Evolutionary conservation across 371 early-diverging fungal species (phyloP).

Genomic region (Mortierella sp.): DNA sequence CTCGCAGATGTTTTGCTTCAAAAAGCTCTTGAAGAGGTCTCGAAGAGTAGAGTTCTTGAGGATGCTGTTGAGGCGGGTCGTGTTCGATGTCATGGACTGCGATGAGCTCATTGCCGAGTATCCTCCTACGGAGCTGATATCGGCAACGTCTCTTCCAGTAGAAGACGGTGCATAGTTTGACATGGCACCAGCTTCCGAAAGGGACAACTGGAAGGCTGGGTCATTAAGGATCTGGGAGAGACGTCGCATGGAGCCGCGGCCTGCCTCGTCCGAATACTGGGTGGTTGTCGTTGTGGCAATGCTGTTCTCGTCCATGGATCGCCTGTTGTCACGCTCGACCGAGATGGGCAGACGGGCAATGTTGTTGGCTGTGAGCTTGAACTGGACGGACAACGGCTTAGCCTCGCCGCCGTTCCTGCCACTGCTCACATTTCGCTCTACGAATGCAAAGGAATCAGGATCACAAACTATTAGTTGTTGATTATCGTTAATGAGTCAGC

Average conservation of each 20-base stretch:
- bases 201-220: conserved; percentile 39
- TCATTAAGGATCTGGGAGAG: conserved; percentile 52
- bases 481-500: conserved; percentile 8
- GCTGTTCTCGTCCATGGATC: conserved; percentile 35
- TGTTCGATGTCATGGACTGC: conserved; percentile 21
- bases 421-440: conserved; percentile 27
- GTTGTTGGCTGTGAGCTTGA: conserved; percentile 27
- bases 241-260: conserved; percentile 18
- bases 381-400: conserved; percentile 23
- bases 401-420: conserved; percentile 14
- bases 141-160: conserved; percentile 34
- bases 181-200: conserved; percentile 28
- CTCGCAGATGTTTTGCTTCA: conserved; percentile 76
- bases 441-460: background rate
- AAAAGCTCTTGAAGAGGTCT: conserved; percentile 74
- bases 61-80: conserved; percentile 30
- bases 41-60: conserved; percentile 65
- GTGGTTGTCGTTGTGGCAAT: background rate
- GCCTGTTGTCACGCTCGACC: conserved; percentile 6
- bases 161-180: conserved; percentile 42
- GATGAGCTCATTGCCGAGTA: conserved; percentile 6
- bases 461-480: conserved; percentile 21
- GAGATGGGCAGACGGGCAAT: conserved; percentile 40
- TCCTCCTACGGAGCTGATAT: conserved; percentile 13
- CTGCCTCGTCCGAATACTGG: conserved; percentile 17